Percentiles rank a stretch among this genome's conserved stretches.
phyloP scores from a whole-genome alignment of 1,284 basidiomycete species.

The Polyporus tsugae region DNA sequence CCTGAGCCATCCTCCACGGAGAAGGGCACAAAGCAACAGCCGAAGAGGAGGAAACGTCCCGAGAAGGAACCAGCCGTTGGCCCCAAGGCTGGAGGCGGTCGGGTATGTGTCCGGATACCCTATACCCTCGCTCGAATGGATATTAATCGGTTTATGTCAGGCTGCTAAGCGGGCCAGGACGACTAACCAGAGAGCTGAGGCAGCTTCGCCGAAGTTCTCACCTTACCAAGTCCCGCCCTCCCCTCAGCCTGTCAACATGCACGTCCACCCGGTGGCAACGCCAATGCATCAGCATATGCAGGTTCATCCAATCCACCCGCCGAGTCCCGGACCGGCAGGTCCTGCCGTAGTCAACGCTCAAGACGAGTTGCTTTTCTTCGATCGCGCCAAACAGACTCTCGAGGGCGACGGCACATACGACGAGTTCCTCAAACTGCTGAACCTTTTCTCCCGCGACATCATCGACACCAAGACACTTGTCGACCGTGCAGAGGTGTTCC shows the following conservation, averaged over 20 bases:
- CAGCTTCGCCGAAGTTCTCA: slow-evolving; percentile 63
- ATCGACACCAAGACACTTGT: slow-evolving; percentile 89
- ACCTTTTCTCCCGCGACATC: slow-evolving; percentile 87
- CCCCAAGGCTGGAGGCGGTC: slow-evolving; percentile 35
- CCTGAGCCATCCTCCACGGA: slow-evolving; percentile 46
- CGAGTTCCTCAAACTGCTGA: slow-evolving; percentile 86
- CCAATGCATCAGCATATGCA: slow-evolving; percentile 28
- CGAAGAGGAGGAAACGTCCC: slow-evolving; percentile 59
- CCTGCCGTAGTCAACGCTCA: slow-evolving; percentile 52
- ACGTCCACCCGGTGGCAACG: slow-evolving; percentile 28
- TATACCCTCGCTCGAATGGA: not conserved
- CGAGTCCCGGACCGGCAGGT: slow-evolving; percentile 27
- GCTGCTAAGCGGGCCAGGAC: slow-evolving; percentile 67
- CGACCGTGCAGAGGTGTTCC: slow-evolving; percentile 81
- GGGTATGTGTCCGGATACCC: slow-evolving; percentile 34
- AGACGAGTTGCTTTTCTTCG: slow-evolving; percentile 95
- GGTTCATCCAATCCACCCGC: slow-evolving; percentile 28
- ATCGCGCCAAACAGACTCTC: slow-evolving; percentile 84
- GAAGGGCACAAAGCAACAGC: slow-evolving; percentile 55
- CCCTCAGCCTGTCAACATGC: slow-evolving; percentile 36
- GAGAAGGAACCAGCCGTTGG: slow-evolving; percentile 68
- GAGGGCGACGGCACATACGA: slow-evolving; percentile 81
- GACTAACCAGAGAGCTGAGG: slow-evolving; percentile 61
- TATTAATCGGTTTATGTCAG: slow-evolving; percentile 26
- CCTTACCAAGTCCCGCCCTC: slow-evolving; percentile 54